A percentile compares a stretch with the other conserved stretches of the same genome.
phyloP scores from a whole-genome alignment of 2,329 filamentous ascomycete species.

The Pestalotiopsis sp. region DNA sequence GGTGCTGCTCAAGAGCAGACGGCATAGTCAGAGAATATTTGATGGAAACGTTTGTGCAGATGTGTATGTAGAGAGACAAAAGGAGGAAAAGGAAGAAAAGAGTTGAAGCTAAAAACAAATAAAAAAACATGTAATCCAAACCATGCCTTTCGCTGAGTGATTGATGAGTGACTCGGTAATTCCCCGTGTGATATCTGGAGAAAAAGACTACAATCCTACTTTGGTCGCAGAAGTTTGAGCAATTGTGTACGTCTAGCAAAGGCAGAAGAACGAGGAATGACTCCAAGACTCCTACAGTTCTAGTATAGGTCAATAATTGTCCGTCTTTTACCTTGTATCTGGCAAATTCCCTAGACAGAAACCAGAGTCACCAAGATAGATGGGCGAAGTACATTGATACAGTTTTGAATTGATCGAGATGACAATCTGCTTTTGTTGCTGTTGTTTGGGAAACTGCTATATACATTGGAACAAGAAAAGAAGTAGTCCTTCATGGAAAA shows the following conservation, averaged over 20 bases:
- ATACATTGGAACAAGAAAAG: not conserved
- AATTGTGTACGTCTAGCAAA: too few relatives aligned
- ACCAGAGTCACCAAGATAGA: too few relatives aligned
- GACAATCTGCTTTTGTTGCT: not conserved
- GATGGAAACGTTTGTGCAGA: too few relatives aligned
- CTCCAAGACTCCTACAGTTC: too few relatives aligned
- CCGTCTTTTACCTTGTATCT: too few relatives aligned
- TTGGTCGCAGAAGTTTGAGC: too few relatives aligned
- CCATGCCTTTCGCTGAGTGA: not conserved
- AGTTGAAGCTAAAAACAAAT: not conserved
- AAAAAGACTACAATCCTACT: too few relatives aligned
- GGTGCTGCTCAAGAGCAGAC: constrained; percentile 1
- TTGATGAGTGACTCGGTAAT: not conserved
- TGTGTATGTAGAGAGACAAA: too few relatives aligned
- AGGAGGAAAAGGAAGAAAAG: not conserved
- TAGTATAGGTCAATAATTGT: too few relatives aligned
- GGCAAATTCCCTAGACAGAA: too few relatives aligned
- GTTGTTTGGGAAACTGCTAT: not conserved
- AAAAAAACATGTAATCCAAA: not conserved
- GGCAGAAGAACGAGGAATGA: too few relatives aligned
- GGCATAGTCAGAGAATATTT: not conserved
- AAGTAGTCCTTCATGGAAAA: not conserved
- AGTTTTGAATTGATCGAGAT: not conserved
- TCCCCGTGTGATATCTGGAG: not conserved
- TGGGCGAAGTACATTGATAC: too few relatives aligned